Evolutionary conservation across 805 yeast genomes (phyloP).

Genomic region (Yarrowia osloensis): DNA sequence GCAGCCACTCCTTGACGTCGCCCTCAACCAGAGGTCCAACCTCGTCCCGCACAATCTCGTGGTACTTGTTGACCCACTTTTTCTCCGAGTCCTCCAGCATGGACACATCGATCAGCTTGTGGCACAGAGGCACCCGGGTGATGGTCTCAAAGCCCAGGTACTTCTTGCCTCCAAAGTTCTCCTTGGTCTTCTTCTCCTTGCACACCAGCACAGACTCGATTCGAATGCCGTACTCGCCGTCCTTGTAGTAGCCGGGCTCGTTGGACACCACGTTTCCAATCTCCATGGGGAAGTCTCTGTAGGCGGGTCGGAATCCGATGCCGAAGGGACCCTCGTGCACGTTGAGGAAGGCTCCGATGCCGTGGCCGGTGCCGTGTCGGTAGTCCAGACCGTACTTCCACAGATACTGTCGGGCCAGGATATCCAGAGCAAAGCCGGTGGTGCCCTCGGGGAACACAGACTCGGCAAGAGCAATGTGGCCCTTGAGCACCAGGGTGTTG

Average conservation of each 20-base stretch:
- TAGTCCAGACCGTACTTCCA: constrained; percentile 85
- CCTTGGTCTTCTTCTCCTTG: constrained; percentile 45
- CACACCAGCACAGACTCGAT: constrained; percentile 81
- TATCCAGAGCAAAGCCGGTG: constrained; percentile 75
- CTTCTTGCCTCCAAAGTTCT: constrained; percentile 56
- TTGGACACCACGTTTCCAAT: constrained; percentile 80
- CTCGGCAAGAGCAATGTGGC: constrained; percentile 83
- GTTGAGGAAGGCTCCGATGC: constrained; percentile 86
- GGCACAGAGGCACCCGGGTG: constrained; percentile 82
- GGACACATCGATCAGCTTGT: constrained; percentile 62
- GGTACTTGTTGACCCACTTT: constrained; percentile 68
- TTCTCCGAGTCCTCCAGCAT: constrained; percentile 64
- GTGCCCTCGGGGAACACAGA: constrained; percentile 76
- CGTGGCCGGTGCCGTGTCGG: constrained; percentile 96
- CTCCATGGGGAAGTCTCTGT: constrained; percentile 53
- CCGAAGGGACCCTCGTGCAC: constrained; percentile 96
- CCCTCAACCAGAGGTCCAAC: constrained; percentile 55
- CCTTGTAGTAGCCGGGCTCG: constrained; percentile 93
- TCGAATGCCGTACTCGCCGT: constrained; percentile 86
- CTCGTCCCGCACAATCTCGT: constrained; percentile 56
- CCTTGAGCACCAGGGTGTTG: constrained; percentile 86
- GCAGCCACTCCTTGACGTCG: constrained; percentile 68
- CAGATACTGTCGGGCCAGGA: constrained; percentile 77
- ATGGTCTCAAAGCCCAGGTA: constrained; percentile 78
- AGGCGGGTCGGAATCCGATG: constrained; percentile 57